phyloP scores from a whole-genome alignment of 2,329 filamentous ascomycete species.

The Setomelanomma holmii region DNA sequence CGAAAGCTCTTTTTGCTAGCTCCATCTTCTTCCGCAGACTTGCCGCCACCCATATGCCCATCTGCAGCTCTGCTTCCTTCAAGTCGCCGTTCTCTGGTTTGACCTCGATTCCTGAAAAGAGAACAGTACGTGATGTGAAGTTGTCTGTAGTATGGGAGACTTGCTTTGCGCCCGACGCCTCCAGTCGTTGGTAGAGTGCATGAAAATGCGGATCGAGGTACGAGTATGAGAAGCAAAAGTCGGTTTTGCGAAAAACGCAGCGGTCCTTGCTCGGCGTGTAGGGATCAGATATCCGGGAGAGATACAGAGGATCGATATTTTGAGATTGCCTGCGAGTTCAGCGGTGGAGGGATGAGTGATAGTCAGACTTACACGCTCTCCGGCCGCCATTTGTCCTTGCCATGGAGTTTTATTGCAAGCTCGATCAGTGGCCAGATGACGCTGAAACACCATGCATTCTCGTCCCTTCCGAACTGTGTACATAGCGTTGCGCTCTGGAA shows the following conservation, averaged over 20 bases:
- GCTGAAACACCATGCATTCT: constrained; percentile 27
- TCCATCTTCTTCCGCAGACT: constrained; percentile 26
- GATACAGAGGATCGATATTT: constrained; percentile 21
- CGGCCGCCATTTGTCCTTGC: constrained; percentile 19
- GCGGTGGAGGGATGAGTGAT: constrained; percentile 1
- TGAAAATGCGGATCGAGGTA: constrained; percentile 11
- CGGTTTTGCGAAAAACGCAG: constrained; percentile 21
- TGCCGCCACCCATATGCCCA: constrained; percentile 27
- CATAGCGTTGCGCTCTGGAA: constrained; percentile 24
- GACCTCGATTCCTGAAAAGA: constrained; percentile 26
- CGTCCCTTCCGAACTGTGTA: constrained; percentile 17
- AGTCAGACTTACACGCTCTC: constrained; percentile 21
- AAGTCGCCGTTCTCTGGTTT: constrained; percentile 19
- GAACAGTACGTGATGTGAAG: constrained; percentile 21
- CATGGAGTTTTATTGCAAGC: constrained; percentile 21
- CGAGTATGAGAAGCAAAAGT: too few species aligned
- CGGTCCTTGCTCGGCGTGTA: constrained; percentile 9
- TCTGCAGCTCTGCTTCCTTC: constrained; percentile 21
- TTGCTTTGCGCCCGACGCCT: constrained; percentile 12
- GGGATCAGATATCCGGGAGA: constrained; percentile 10
- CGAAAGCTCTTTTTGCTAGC: constrained; percentile 14
- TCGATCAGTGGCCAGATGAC: constrained; percentile 26
- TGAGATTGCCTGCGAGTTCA: constrained; percentile 22
- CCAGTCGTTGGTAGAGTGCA: constrained; percentile 25
- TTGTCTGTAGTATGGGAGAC: constrained; percentile 16